A percentile compares a stretch with the other conserved stretches of the same genome.
Evolutionary conservation across 768 basidiomycete species (phyloP).

Genomic region (Tubosaeta sp.): DNA sequence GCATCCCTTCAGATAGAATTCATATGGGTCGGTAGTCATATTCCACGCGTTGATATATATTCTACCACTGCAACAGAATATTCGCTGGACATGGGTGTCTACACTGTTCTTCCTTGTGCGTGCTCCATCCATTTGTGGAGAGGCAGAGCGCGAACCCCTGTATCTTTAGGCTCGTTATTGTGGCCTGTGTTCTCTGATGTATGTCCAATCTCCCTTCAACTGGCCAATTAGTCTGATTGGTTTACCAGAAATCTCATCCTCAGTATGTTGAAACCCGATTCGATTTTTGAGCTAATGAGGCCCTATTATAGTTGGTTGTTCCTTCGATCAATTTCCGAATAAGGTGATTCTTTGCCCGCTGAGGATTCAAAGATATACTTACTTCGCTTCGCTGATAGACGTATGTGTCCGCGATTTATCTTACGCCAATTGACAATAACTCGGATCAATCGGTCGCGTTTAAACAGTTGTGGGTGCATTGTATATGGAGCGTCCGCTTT

Average conservation of each 20-base stretch:
- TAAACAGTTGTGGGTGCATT: not conserved
- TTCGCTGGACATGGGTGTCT: not conserved
- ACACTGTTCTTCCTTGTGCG: not conserved
- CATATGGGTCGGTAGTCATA: not conserved
- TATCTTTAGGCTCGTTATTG: not conserved
- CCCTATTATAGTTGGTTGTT: too few species aligned
- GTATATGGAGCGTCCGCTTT: not conserved
- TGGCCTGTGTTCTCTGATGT: not conserved
- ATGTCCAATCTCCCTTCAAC: too few species aligned
- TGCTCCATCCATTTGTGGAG: not conserved
- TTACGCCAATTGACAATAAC: not conserved
- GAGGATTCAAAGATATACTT: too few species aligned
- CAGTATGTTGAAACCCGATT: not conserved
- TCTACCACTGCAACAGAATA: not conserved
- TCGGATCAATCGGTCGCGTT: not conserved
- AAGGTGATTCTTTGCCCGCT: not conserved
- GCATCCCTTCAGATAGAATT: too few species aligned
- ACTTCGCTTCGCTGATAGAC: not conserved
- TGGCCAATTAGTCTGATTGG: not conserved
- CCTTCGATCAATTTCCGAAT: too few species aligned
- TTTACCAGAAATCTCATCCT: not conserved
- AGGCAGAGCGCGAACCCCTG: too few species aligned
- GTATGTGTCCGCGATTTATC: not conserved
- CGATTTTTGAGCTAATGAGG: not conserved
- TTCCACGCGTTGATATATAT: not conserved